A percentile compares a stretch with the other conserved stretches of the same genome.
These are phyloP conservation scores for Mucor saturninus DNA, from an alignment of 371 early-diverging fungal species.

Conservation along the genomic window DNA sequence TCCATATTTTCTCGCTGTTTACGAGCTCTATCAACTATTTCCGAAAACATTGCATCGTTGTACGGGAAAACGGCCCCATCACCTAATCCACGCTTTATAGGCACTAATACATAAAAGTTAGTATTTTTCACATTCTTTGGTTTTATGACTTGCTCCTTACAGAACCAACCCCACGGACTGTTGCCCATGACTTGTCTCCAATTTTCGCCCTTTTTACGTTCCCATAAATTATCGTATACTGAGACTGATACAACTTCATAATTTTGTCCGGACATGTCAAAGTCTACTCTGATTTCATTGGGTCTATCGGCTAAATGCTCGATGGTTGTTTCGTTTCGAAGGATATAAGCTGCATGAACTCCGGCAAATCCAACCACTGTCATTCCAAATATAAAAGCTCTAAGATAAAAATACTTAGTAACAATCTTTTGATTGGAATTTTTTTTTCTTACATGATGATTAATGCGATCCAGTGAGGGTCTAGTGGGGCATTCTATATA, in stretches of 20 bases:
- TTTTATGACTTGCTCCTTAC: slow-evolving; percentile 30
- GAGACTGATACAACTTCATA: slow-evolving; percentile 54
- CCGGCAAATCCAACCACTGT: slow-evolving; percentile 52
- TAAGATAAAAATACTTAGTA: slow-evolving; percentile 7
- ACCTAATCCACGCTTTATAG: slow-evolving; percentile 46
- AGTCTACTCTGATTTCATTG: slow-evolving; percentile 50
- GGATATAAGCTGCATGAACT: slow-evolving; percentile 55
- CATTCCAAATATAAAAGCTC: slow-evolving; percentile 48
- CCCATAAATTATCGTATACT: slow-evolving; percentile 52
- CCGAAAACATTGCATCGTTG: slow-evolving; percentile 48
- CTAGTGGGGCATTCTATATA: slow-evolving; percentile 29
- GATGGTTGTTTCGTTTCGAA: slow-evolving; percentile 60
- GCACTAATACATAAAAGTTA: slow-evolving; percentile 29
- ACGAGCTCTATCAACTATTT: slow-evolving; percentile 46
- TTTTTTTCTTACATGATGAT: slow-evolving; percentile 40
- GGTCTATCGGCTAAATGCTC: slow-evolving; percentile 54
- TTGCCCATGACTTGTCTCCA: slow-evolving; percentile 55
- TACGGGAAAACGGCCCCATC: slow-evolving; percentile 58
- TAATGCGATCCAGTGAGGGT: slow-evolving; percentile 49
- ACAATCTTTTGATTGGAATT: background rate
- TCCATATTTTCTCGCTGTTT: slow-evolving; percentile 36
- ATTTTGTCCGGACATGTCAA: slow-evolving; percentile 45
- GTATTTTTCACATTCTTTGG: background rate
- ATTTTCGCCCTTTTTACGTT: slow-evolving; percentile 43
- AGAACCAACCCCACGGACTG: slow-evolving; percentile 40